phyloP scores from a whole-genome alignment of 2,329 filamentous ascomycete species.

The Hypoxylon sp. region DNA sequence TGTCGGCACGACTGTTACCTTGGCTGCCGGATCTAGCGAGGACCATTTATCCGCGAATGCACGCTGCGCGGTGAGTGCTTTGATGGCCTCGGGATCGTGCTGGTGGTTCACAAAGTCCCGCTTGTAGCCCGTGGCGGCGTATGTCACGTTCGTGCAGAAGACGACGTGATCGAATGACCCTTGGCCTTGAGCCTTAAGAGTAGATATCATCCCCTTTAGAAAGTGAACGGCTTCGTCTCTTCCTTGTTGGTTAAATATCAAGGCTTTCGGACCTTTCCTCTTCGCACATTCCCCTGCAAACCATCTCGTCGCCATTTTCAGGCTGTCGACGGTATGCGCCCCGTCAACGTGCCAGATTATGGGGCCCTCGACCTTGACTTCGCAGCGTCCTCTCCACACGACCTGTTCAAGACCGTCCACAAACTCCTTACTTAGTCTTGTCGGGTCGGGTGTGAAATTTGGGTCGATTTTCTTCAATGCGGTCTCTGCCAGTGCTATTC shows the following conservation, averaged over 20 bases:
- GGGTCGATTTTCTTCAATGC: conserved; percentile 61
- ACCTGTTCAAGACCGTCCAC: conserved; percentile 79
- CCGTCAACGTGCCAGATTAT: conserved; percentile 92
- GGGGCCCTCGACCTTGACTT: conserved; percentile 65
- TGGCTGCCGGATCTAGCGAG: conserved; percentile 60
- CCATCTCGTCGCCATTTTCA: conserved; percentile 85
- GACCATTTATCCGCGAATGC: conserved; percentile 66
- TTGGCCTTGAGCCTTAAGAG: conserved; percentile 51
- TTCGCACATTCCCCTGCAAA: conserved; percentile 68
- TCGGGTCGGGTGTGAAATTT: conserved; percentile 42
- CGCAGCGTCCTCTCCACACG: conserved; percentile 83
- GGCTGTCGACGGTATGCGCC: conserved; percentile 91
- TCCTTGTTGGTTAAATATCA: conserved; percentile 92
- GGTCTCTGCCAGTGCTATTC: conserved; percentile 64
- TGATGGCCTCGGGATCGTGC: conserved; percentile 64
- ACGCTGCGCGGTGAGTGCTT: conserved; percentile 65
- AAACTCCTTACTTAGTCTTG: conserved; percentile 71
- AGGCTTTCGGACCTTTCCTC: conserved; percentile 54
- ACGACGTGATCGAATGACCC: conserved; percentile 76
- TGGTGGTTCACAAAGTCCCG: conserved; percentile 69
- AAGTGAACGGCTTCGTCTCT: conserved; percentile 67
- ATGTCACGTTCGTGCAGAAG: conserved; percentile 83
- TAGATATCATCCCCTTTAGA: conserved; percentile 60
- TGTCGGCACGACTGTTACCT: conserved; percentile 62
- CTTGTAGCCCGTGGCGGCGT: conserved; percentile 64